A percentile compares a stretch with the other conserved stretches of the same genome.
Evolutionary conservation across 2,329 filamentous ascomycete species (phyloP).

Genomic region (Diplodia sapinea): DNA sequence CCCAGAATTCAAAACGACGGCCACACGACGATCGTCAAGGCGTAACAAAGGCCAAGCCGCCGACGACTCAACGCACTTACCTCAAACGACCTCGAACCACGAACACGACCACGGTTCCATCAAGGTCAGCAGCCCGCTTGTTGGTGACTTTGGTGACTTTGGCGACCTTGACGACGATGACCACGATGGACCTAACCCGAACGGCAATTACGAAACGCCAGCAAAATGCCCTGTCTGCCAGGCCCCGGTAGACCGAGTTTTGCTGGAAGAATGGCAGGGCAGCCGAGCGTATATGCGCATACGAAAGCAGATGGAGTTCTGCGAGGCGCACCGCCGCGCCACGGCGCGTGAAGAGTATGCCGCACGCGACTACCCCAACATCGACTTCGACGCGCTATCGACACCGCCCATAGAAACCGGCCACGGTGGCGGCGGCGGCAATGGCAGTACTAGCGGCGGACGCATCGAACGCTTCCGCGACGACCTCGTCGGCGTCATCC

Average conservation of each 20-base stretch:
- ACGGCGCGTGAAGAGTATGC: slow-evolving; percentile 51
- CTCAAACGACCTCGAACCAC: too few species aligned
- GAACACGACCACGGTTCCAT: neutral
- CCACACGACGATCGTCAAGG: neutral
- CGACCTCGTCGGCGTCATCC: slow-evolving; percentile 65
- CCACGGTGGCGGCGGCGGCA: neutral
- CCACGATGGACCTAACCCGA: neutral
- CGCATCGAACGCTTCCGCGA: slow-evolving; percentile 65
- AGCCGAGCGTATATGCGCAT: slow-evolving; percentile 58
- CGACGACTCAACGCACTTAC: too few species aligned
- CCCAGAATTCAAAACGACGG: neutral
- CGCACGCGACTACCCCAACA: slow-evolving; percentile 68
- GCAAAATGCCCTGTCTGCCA: slow-evolving; percentile 27
- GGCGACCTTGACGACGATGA: slow-evolving; percentile 1
- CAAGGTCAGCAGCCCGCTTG: slow-evolving; percentile 2
- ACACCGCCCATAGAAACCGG: neutral
- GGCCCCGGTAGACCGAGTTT: neutral
- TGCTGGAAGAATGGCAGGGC: slow-evolving; percentile 16
- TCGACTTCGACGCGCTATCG: slow-evolving; percentile 69
- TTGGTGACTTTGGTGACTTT: neutral
- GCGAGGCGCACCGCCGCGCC: slow-evolving; percentile 44
- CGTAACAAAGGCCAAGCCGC: neutral
- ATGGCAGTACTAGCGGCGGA: neutral
- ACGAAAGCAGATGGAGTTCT: slow-evolving; percentile 57
- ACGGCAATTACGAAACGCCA: slow-evolving; percentile 16